These are phyloP conservation scores for Parietaria judaica DNA, from an alignment of 306 rosid genomes.

Conservation along the genomic window DNA sequence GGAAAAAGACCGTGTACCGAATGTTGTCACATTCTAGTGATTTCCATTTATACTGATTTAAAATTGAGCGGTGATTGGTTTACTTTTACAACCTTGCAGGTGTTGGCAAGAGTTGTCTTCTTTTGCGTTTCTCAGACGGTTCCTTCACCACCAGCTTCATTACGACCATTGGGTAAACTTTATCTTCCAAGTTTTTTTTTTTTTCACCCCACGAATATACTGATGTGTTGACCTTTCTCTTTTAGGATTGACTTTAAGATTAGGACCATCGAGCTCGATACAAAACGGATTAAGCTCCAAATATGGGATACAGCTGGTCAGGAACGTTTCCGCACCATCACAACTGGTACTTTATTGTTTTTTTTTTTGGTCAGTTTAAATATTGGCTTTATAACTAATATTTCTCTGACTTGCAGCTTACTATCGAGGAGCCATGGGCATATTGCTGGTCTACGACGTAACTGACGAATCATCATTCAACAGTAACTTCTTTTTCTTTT, in stretches of 20 bases:
- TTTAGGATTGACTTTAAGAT: slow-evolving; percentile 91
- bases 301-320: slow-evolving; percentile 99
- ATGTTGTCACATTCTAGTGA: no score
- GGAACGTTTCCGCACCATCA: slow-evolving; percentile 91
- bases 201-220: slow-evolving; percentile 10
- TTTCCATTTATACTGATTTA: no score
- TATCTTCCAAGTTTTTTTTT: slow-evolving; percentile 7
- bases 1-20: no score
- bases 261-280: slow-evolving; percentile 91
- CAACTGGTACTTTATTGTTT: slow-evolving; percentile 52
- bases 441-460: slow-evolving; percentile 87
- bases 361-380: neutral
- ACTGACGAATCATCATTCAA: slow-evolving; percentile 94
- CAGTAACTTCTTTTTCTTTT: slow-evolving; percentile 42
- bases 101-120: slow-evolving; percentile 98
- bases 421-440: slow-evolving; percentile 98
- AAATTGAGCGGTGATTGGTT: no score
- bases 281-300: slow-evolving; percentile 85
- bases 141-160: slow-evolving; percentile 93
- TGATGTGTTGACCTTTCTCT: slow-evolving; percentile 19
- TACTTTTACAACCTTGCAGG: slow-evolving; percentile 31
- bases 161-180: slow-evolving; percentile 74
- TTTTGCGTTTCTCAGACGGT: slow-evolving; percentile 92
- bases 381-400: neutral
- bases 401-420: slow-evolving; percentile 46